Base-by-base conservation (phyloP, 2,329 filamentous ascomycete genomes). In the Cladobotryum protrusum region DNA sequence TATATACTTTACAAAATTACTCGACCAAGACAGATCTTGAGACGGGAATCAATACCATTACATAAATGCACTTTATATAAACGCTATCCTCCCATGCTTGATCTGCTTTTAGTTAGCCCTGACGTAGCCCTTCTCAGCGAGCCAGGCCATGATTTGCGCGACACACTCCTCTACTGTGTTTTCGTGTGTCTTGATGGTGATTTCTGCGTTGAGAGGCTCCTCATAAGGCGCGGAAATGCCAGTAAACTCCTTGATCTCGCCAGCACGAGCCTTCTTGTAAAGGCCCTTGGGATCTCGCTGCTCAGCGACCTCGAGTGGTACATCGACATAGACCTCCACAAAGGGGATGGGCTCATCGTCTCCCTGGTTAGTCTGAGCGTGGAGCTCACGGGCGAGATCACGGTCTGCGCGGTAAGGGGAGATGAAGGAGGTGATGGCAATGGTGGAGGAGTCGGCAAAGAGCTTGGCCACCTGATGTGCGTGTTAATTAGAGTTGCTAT, bases 171-270 rank as follows among this genome's bases (percentile, higher is more conserved):
- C 87, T 3, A 97, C 88, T 14, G 82, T 86, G 63, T 83, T 81
- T 75, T 92, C 78, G 63, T 89, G 82, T 42, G 87, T 95, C 72
- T 82, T 79, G 65, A 99, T 88, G 59, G 86, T 85, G 59, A 99
- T 87, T 76, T 99, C 93, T 1, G 93, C 81, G 52, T 83, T 82
- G 67, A 85, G 75, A 5, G 93, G 93, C 54, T 83, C 88, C 79
- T 99, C 93, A 67, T 99, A 99, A 2, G 93, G 93, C 29, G 92
- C 90, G 58, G 86, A 91, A 63, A 97, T 89, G 49, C 93, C 93
- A 1, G 93, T 99, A 67, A 99, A 99, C 60, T 97, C 89, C 72
- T 95, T 93, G 71, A 97, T 97, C 69, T 95, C 83, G 41, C 93
- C 93, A 46, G 87, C 85, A 41, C 92, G 78, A 12, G 93, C 93